Conservation (phyloP, 2,329 filamentous ascomycete species). For the Fusarium dlaminii region DNA sequence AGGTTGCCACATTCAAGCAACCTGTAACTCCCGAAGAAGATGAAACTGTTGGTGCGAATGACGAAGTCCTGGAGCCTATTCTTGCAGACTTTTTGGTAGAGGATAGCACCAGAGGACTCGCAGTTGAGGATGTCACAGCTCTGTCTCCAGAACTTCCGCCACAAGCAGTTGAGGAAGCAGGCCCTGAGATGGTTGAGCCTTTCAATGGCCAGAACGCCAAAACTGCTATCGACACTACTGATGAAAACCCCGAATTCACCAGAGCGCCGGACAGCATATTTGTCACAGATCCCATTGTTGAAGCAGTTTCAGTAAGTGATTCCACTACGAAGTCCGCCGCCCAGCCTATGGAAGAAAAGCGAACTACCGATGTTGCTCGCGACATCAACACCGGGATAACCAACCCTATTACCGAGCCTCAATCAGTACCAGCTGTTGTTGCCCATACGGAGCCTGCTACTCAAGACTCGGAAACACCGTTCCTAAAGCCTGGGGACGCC, state of each 20-base stretch:
- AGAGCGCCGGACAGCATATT: neutral
- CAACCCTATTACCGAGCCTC: slow-evolving; percentile 4
- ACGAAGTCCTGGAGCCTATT: neutral
- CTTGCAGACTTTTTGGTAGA: neutral
- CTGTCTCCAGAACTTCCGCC: neutral
- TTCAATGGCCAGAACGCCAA: neutral
- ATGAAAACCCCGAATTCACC: neutral
- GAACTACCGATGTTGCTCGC: neutral
- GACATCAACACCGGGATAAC: neutral
- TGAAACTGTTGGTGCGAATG: neutral
- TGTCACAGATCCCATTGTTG: neutral
- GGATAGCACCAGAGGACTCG: neutral
- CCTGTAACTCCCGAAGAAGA: neutral
- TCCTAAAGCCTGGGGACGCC: neutral
- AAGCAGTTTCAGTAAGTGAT: neutral
- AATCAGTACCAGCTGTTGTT: neutral
- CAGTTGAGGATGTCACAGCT: neutral
- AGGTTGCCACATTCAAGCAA: slow-evolving; percentile 12
- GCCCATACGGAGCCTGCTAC: neutral
- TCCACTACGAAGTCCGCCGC: neutral
- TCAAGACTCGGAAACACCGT: neutral
- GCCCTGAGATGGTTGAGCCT: slow-evolving; percentile 6
- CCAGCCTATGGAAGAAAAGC: neutral
- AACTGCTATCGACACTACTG: neutral
- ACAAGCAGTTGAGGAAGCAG: neutral